Evolutionary conservation across 1,139 yeast species (phyloP).

Genomic region (Yamadazyma atmosphaerica): DNA sequence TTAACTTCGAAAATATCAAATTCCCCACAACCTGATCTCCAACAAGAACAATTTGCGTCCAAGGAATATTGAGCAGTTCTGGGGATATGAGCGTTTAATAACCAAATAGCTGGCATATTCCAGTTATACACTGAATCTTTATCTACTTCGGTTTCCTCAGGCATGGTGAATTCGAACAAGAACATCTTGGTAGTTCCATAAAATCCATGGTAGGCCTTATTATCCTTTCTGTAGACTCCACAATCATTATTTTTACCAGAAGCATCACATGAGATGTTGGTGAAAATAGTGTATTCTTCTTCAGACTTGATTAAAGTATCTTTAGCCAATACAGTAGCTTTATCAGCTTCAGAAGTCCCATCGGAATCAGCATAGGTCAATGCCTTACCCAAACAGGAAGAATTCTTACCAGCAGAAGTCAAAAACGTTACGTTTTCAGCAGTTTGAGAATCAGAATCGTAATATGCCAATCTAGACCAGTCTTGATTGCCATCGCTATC

Average conservation of each 20-base stretch:
- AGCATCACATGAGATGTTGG: slow-evolving; percentile 60
- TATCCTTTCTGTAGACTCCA: slow-evolving; percentile 83
- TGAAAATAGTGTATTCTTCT: slow-evolving; percentile 75
- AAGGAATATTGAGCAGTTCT: slow-evolving; percentile 78
- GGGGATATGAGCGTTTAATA: slow-evolving; percentile 90
- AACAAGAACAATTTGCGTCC: slow-evolving; percentile 83
- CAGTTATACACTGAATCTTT: slow-evolving; percentile 30
- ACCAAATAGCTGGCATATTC: slow-evolving; percentile 97
- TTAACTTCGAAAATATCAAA: slow-evolving; percentile 80
- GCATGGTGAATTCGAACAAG: slow-evolving; percentile 90
- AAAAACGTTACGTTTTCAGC: slow-evolving; percentile 75
- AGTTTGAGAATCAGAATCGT: slow-evolving; percentile 41
- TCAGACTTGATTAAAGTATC: slow-evolving; percentile 64
- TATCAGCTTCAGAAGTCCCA: slow-evolving; percentile 65
- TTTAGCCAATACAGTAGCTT: slow-evolving; percentile 62
- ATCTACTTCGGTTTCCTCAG: slow-evolving; percentile 57
- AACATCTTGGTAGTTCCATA: slow-evolving; percentile 79
- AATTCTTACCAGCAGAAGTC: slow-evolving; percentile 75
- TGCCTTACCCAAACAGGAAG: slow-evolving; percentile 83
- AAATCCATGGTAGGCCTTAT: slow-evolving; percentile 93
- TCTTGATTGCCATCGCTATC: slow-evolving; percentile 37
- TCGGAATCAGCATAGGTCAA: slow-evolving; percentile 76
- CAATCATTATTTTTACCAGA: slow-evolving; percentile 58
- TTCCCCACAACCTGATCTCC: slow-evolving; percentile 98
- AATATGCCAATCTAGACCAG: slow-evolving; percentile 77